phyloP scores from a whole-genome alignment of 345 rosid species.

The Raphanus sativus region DNA sequence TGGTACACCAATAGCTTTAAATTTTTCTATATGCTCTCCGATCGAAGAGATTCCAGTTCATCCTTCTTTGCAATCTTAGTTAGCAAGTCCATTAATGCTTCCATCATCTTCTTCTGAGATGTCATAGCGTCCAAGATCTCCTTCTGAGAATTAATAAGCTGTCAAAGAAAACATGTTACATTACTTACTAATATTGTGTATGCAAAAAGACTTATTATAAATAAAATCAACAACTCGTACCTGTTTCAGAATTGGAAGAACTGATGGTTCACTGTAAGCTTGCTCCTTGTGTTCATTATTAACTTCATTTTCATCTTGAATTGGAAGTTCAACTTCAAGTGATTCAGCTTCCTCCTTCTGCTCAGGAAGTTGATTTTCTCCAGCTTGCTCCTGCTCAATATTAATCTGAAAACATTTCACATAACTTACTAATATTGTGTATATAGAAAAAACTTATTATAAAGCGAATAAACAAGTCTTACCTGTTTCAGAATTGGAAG shows the following conservation, averaged over 20 bases:
- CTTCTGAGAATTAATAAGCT: not conserved
- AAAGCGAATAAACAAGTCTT: too few relatives aligned
- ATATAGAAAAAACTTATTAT: too few relatives aligned
- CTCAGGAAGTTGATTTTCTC: too few relatives aligned
- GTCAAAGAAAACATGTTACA: not conserved
- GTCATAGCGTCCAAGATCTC: not conserved
- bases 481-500: not conserved
- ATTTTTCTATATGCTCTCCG: not conserved
- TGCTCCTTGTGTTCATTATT: not conserved
- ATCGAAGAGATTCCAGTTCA: not conserved
- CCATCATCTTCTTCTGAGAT: not conserved
- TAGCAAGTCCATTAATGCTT: not conserved
- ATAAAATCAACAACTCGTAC: not conserved
- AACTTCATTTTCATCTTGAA: not conserved
- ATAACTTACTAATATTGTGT: too few relatives aligned
- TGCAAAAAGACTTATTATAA: not conserved
- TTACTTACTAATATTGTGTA: not conserved
- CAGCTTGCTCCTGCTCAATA: too few relatives aligned
- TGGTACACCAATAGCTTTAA: not conserved
- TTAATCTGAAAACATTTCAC: too few relatives aligned
- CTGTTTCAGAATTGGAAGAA: not conserved
- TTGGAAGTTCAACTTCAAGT: too few relatives aligned
- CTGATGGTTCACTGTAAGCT: not conserved
- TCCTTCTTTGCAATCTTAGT: not conserved
- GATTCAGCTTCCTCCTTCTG: too few relatives aligned